These are phyloP conservation scores for Didymella sp. DNA, from an alignment of 2,329 filamentous ascomycete species.

Conservation along the genomic window DNA sequence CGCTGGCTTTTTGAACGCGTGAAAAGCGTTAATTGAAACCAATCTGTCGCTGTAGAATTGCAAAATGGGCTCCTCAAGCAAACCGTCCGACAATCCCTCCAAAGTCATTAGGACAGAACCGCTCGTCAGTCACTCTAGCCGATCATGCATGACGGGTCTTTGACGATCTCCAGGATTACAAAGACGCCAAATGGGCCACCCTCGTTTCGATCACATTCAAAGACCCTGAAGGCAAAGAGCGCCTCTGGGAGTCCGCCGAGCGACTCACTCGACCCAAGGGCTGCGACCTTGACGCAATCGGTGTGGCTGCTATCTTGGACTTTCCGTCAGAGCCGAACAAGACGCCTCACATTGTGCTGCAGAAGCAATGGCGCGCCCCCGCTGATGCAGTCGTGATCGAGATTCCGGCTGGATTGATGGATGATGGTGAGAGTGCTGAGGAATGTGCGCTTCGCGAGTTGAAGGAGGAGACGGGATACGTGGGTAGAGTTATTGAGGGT, in stretches of 20 bases:
- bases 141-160: neutral
- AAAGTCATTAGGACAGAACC: conserved; percentile 47
- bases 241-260: conserved; percentile 76
- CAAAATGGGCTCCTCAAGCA: conserved; percentile 15
- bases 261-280: conserved; percentile 69
- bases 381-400: conserved; percentile 67
- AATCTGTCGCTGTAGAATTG: neutral
- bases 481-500: conserved; percentile 55
- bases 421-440: conserved; percentile 64
- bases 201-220: conserved; percentile 59
- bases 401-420: conserved; percentile 68
- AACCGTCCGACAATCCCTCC: conserved; percentile 30
- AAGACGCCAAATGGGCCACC: conserved; percentile 52
- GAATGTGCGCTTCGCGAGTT: conserved; percentile 66
- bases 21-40: neutral
- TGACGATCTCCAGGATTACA: conserved; percentile 41
- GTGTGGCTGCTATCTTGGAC: conserved; percentile 71
- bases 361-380: conserved; percentile 66
- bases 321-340: conserved; percentile 40
- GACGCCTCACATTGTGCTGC: conserved; percentile 47
- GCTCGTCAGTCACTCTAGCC: conserved; percentile 35
- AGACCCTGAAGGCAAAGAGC: conserved; percentile 65
- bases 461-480: conserved; percentile 69
- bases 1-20: neutral
- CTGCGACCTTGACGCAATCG: conserved; percentile 73